A percentile compares a stretch with the other conserved stretches of the same genome.
phyloP scores from a whole-genome alignment of 495 filamentous ascomycete genomes.

The Geoglossum glabrum region DNA sequence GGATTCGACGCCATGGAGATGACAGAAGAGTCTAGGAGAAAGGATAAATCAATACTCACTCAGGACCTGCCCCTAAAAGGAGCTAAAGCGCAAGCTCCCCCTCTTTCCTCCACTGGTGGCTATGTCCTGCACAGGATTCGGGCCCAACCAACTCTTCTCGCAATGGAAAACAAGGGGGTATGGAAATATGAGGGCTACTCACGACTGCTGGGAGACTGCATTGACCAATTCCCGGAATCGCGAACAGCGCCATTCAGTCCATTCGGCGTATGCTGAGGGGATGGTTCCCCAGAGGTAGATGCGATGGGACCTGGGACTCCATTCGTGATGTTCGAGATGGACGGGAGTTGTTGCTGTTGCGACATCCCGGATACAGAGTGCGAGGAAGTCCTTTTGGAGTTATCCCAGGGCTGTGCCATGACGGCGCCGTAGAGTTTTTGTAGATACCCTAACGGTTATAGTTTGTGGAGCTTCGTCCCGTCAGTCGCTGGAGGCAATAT shows the following conservation, averaged over 20 bases:
- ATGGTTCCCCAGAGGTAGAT: neutral
- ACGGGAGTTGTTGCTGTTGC: neutral
- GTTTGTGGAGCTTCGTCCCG: neutral
- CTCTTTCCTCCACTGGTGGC: neutral
- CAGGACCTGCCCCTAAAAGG: neutral
- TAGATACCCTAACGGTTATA: neutral
- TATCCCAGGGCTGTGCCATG: constrained; percentile 1
- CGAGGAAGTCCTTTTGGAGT: neutral
- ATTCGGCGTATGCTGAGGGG: neutral
- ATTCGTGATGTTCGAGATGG: constrained; percentile 1
- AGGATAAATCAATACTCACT: neutral
- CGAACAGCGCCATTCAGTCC: constrained; percentile 1
- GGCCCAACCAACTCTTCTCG: neutral
- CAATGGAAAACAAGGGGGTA: neutral
- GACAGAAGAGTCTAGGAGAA: constrained; percentile 4
- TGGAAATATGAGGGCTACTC: neutral
- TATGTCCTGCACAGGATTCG: neutral
- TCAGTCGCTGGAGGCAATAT: neutral
- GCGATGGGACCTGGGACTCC: neutral
- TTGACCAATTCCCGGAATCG: constrained; percentile 8
- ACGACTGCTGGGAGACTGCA: constrained; percentile 9
- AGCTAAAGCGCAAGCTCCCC: neutral
- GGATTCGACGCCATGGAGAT: constrained; percentile 2
- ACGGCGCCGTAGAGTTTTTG: neutral
- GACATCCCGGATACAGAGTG: neutral